Base-by-base conservation (phyloP, 148 eudicot genomes). In the Limonium bicolor region DNA sequence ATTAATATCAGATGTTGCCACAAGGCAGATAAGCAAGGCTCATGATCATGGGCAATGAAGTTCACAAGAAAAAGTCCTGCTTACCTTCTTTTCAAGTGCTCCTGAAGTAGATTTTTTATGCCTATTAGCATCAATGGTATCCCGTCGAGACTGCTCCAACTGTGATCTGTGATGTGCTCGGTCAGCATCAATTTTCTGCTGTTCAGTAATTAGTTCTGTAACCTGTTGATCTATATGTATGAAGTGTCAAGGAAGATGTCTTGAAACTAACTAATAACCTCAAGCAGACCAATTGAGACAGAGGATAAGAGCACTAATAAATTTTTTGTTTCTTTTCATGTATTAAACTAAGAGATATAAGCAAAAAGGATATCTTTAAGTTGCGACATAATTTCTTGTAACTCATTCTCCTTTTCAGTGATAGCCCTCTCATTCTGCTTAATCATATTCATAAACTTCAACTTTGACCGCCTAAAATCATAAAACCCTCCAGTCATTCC, bases 401-500 rank as follows among this genome's bases (percentile, higher is more conserved):
- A 58, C 14, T 85, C 95, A n/a, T 56, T 56, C 47, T 82, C 72
- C 66, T 70, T 85, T 48, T 38, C 16, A 20, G 35, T 53, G 25
- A 86, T 66, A 39, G 72, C 60, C 67, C 46, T 56, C 12, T 67
- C 51, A 65, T 68, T 78, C 53, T 76, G 68, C 51, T 66, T 78
- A 45, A 92, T 68, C 17, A 73, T 74, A 45, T 66, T 82, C 86
- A 92, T 85, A 25, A 85, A 76, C 63, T 72, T 92, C 66, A 92
- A 61, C 61, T 78, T 92, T 10, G 99, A 92, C 41, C 99, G 86
- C 63, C 86, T 73, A 51, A 65, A 16, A 61, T 92, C 99, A 72
- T 85, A 92, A 63, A 81, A 92, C 26, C 99, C 99, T 38, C 99
- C 99, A 0, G 95, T 92, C 99, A 92, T 92, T 23, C 95, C 99